phyloP scores from a whole-genome alignment of 371 early-diverging fungal genomes.

The Mortierella sp. region DNA sequence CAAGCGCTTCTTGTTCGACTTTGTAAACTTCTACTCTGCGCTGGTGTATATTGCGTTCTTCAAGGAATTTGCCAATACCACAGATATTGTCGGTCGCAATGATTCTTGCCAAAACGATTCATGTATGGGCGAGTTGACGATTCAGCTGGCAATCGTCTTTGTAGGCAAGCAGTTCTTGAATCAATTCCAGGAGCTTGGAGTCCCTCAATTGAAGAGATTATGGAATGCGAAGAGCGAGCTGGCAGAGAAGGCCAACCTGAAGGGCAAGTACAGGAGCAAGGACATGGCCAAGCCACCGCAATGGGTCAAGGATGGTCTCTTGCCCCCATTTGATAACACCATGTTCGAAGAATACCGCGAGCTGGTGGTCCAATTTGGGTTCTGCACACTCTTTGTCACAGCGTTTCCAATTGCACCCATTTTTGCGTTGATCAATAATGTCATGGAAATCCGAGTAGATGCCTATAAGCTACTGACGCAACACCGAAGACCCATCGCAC shows the following conservation, averaged over 20 bases:
- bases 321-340: constrained; percentile 43
- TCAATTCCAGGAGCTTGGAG: constrained; percentile 56
- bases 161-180: constrained; percentile 62
- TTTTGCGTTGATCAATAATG: constrained; percentile 67
- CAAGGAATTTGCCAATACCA: constrained; percentile 47
- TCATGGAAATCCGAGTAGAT: constrained; percentile 65
- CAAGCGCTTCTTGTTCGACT: constrained; percentile 68
- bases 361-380: constrained; percentile 70
- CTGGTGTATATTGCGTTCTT: constrained; percentile 66
- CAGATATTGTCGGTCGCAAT: not conserved
- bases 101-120: constrained; percentile 29
- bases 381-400: constrained; percentile 66
- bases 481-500: constrained; percentile 59
- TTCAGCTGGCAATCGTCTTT: constrained; percentile 68
- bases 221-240: constrained; percentile 47
- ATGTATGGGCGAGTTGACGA: constrained; percentile 63
- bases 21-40: constrained; percentile 67
- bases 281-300: constrained; percentile 54
- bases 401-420: constrained; percentile 75
- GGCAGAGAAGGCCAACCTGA: constrained; percentile 19
- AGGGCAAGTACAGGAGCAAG: constrained; percentile 40
- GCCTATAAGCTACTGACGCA: constrained; percentile 55
- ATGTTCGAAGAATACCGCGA: constrained; percentile 57
- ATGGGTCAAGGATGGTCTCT: constrained; percentile 58
- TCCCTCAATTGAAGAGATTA: constrained; percentile 53